Evolutionary conservation across 148 eudicot species (phyloP), one percentile per base, ranked within the genome.

Genomic region (Fagopyrum homotropicum): DNA sequence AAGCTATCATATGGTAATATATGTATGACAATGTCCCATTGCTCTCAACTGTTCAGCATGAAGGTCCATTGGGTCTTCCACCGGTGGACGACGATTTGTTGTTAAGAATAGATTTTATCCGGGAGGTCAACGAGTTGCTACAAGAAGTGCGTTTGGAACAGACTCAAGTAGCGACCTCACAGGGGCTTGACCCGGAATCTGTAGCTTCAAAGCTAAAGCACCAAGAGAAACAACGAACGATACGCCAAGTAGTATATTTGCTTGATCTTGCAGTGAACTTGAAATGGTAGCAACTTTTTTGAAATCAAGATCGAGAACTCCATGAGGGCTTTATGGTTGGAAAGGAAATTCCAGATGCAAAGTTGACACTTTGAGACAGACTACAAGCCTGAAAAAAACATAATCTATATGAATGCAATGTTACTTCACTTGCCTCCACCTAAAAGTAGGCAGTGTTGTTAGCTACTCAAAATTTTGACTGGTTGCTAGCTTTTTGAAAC

Each of bases 161-260:
- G 54, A 52, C 74, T 72, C 35, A 78, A 43, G 78, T 79, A 79
- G 77, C 61, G 63, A 76, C 45, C 55, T 51, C 76, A 26, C 80
- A 88, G 82, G 88, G 89, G 63, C 73, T 96, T 44, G 97, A 92
- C 75, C 88, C 99, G 14, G 91, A 92, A 74, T 85, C 98, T n/a
- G 98, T 96, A 44, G 98, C 93, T 10, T 80, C 74, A 52, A 89
- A 85, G 85, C 77, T 96, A 73, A 96, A 96, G 79, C 88, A 86
- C 54, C 94, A 90, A 79, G 99, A 96, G 84, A 96, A 89, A 81
- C 89, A 89, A 70, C 79, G 87, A 54, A 80, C 84, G n/a, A 92
- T 92, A 46, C 81, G 82, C 44, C 90, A 86, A 71, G 99, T 92
- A 2, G 85, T 77, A 77, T 79, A 88, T 72, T 85, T 96, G 26